Base-by-base conservation (phyloP, 805 yeast species). In the Isabelozyma pseudorhagii region DNA sequence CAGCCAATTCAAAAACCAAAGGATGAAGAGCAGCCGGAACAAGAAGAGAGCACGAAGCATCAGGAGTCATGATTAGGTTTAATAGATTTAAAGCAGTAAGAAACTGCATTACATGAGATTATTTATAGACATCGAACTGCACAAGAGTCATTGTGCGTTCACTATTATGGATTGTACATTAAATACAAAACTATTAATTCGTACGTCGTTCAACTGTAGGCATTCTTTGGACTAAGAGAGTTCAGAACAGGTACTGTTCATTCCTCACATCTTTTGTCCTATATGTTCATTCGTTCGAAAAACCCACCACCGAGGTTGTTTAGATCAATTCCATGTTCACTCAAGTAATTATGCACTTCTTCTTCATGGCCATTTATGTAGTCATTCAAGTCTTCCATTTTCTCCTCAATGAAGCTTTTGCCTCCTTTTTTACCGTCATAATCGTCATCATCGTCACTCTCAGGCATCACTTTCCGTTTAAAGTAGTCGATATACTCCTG, bases 401-500 rank as follows among this genome's bases (percentile, higher is more conserved):
- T 27, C 8, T 31, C 36, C 36, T 31, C 36, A 31, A 31, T 10
- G n/a, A 31, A 31, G 36, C n/a, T 31, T 8, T 31, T 31, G 5
- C 10, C n/a, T 10, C n/a, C n/a, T 10, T 31, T 13, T 31, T 31
- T 13, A 2, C n/a, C 36, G 36, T 31, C 36, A 31, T 31, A 31
- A 13, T 31, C 10, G 8, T 31, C 36, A n/a, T 38, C 38, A 9
- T 45, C 25, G 25, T 46, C 46, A 6, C n/a, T 17, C 5, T 36
- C 39, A 13, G 36, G 18, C 17, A 14, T 31, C 38, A 53, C 46
- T 27, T 48, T 27, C 5, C 39, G 46, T 25, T 51, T 38, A 9
- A 44, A 42, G 42, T 54, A 54, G 18, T 50, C 40, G 29, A 54
- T 41, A 46, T 54, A 52, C 8, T 34, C 49, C 31, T 46, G 40